Evolutionary conservation across 148 eudicot species (phyloP), one percentile per base, ranked within the genome.

Genomic region (Selenicereus undatus): DNA sequence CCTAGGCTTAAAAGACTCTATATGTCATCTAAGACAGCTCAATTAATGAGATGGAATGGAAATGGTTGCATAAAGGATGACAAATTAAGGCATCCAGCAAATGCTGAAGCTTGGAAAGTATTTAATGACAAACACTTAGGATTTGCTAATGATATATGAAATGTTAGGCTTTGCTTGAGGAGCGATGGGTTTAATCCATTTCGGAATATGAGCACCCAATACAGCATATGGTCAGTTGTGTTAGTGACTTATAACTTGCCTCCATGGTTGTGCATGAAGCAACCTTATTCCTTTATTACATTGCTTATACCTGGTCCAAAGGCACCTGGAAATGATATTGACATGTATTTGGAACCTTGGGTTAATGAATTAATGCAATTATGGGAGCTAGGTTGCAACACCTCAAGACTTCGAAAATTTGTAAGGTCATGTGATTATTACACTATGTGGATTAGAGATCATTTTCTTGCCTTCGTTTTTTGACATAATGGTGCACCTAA

Each of bases 151-250:
- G 80, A 78, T 66, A 39, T 14, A 32, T 16, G 79, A 82, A 82
- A 80, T 81, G 79, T 83, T 0, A 77, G 83, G 50, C 50, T 77
- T 3, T 70, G 78, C 5, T 36, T 84, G 17, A 76, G 74, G 11
- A 77, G 52, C 21, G 83, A 80, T 73, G 81, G 86, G 1, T 80
- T 84, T 73, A 81, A 77, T 30, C 81, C 81, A 2, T 80, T 80
- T 30, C 26, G 72, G 3, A 72, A 27, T 12, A n/a, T n/a, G n/a
- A n/a, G n/a, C n/a, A n/a, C n/a, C n/a, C n/a, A n/a, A n/a, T n/a
- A n/a, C n/a, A n/a, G 81, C 48, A 75, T 74, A 52, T 85, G 85
- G 85, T 81, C 75, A 2, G 79, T 85, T 43, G 39, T 85, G 20
- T 72, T 82, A 18, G 50, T 76, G 26, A 56, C 22, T 8, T 82